Evolutionary conservation across 176 grass and related monocot genomes (phyloP).

Genomic region (Otatea glauca): DNA sequence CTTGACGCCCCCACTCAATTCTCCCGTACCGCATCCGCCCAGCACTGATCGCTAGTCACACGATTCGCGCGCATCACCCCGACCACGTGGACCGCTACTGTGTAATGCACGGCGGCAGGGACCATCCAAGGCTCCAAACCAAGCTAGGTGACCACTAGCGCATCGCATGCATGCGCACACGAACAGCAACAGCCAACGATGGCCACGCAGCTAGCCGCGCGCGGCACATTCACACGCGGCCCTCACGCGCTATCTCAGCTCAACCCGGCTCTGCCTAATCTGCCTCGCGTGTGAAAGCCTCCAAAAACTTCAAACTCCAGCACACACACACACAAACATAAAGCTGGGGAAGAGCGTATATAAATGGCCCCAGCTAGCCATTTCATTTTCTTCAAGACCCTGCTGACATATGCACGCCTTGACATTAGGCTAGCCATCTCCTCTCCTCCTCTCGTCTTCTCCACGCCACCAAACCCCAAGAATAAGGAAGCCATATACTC

Average conservation of each 20-base stretch:
- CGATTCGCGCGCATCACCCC: not conserved
- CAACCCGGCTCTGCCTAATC: not conserved
- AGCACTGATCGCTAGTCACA: not conserved
- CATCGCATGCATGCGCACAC: not conserved
- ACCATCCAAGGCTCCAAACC: not conserved
- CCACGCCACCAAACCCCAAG: constrained; percentile 57
- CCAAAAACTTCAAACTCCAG: not conserved
- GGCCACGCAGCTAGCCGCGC: not conserved
- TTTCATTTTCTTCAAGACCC: constrained; percentile 43
- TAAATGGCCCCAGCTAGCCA: constrained; percentile 33
- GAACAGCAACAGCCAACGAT: not conserved
- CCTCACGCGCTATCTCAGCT: not conserved
- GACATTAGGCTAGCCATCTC: constrained; percentile 40
- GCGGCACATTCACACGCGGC: constrained; percentile 36
- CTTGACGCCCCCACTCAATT: not conserved
- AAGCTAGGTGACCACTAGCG: not conserved
- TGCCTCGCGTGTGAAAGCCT: constrained; percentile 48
- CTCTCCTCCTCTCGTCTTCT: constrained; percentile 7
- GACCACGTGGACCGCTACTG: constrained; percentile 12
- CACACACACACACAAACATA: constrained; percentile 15
- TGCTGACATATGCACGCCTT: constrained; percentile 50
- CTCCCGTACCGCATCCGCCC: not conserved
- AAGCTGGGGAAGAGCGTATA: constrained; percentile 25
- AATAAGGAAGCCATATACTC: constrained; percentile 26
- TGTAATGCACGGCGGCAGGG: not conserved